These are phyloP conservation scores for Stagonosporopsis cucurbitacearum DNA, from an alignment of 2,329 filamentous ascomycete species.

Conservation along the genomic window DNA sequence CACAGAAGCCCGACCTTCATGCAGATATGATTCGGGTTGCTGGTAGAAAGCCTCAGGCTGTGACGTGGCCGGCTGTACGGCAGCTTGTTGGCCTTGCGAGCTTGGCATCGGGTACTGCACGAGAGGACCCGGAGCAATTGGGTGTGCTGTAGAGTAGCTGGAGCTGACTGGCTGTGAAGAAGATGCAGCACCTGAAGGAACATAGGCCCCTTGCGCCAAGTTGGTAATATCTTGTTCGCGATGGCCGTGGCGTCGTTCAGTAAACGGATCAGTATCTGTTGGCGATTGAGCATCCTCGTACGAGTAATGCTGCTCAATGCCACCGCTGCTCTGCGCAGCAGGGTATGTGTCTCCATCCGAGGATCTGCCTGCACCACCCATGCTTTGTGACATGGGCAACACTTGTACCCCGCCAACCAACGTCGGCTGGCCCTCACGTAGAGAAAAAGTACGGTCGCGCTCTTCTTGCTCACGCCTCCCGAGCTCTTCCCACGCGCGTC, in stretches of 20 bases:
- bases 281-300: conserved; percentile 61
- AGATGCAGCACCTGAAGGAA: conserved; percentile 39
- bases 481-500: conserved; percentile 95
- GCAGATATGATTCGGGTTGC: conserved; percentile 47
- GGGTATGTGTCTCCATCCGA: conserved; percentile 45
- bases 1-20: conserved; percentile 32
- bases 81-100: conserved; percentile 30
- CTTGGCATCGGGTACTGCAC: conserved; percentile 26
- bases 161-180: conserved; percentile 28
- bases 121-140: conserved; percentile 37
- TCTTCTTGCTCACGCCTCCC: conserved; percentile 93
- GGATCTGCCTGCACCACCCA: conserved; percentile 49
- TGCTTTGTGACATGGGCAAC: conserved; percentile 83
- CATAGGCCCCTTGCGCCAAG: conserved; percentile 44
- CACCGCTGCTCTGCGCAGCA: conserved; percentile 41
- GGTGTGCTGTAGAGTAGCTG: conserved; percentile 27
- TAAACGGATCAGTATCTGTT: conserved; percentile 68
- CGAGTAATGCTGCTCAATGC: conserved; percentile 54
- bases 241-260: conserved; percentile 51
- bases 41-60: conserved; percentile 49
- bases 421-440: conserved; percentile 86
- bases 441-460: conserved; percentile 81
- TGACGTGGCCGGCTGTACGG: conserved; percentile 34
- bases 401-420: conserved; percentile 93
- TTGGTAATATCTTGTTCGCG: conserved; percentile 43